Evolutionary conservation across 768 basidiomycete species (phyloP).

Genomic region (Agaricus subrufescens): DNA sequence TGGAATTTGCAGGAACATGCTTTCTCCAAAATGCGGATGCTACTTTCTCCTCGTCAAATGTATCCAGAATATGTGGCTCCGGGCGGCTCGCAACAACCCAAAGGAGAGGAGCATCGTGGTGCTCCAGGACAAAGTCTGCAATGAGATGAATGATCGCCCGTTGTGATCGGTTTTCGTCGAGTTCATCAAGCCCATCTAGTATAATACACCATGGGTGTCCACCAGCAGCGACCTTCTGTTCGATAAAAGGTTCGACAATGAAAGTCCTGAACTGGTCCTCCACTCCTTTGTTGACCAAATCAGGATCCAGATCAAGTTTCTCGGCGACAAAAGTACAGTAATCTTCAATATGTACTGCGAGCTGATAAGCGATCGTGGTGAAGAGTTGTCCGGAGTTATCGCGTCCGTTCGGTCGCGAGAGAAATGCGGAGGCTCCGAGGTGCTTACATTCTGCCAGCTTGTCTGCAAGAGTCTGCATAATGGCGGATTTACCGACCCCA

Average conservation of each 20-base stretch:
- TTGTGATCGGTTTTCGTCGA: background rate
- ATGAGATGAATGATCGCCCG: background rate
- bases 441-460: background rate
- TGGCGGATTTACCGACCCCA: conserved; percentile 7
- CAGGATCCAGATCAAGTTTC: background rate
- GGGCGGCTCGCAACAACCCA: background rate
- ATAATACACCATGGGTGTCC: background rate
- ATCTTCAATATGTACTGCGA: background rate
- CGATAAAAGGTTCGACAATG: background rate
- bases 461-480: conserved; percentile 4
- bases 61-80: background rate
- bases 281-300: background rate
- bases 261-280: background rate
- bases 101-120: background rate
- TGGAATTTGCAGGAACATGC: background rate
- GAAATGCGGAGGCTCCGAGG: conserved; percentile 5
- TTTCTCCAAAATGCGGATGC: background rate
- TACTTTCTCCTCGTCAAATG: background rate
- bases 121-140: background rate
- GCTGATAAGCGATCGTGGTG: conserved; percentile 1
- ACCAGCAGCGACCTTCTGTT: background rate
- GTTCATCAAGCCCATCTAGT: conserved; percentile 2
- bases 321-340: background rate
- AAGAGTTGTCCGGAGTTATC: background rate
- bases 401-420: background rate